Conservation (phyloP, 768 basidiomycete genomes). For the Gloeophyllum trabeum region DNA sequence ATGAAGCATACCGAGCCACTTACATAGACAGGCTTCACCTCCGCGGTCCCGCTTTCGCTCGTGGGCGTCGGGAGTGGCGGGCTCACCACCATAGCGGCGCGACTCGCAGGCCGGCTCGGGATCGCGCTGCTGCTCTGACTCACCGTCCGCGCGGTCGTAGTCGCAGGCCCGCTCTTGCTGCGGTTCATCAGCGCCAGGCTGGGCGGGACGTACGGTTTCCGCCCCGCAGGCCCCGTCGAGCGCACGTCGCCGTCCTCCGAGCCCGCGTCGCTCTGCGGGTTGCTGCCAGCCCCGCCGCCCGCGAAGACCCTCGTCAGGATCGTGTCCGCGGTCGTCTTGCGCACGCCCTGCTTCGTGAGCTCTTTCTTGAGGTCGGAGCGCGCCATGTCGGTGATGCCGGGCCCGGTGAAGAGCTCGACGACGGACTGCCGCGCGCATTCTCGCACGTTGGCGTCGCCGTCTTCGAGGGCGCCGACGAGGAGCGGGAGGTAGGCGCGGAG, state of each 20-base stretch:
- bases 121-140: constrained; percentile 42
- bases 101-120: constrained; percentile 46
- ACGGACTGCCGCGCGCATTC: constrained; percentile 74
- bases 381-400: constrained; percentile 74
- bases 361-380: constrained; percentile 91
- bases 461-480: constrained; percentile 82
- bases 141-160: constrained; percentile 28
- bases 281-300: constrained; percentile 26
- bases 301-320: constrained; percentile 59
- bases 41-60: constrained; percentile 14
- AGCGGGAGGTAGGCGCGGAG: constrained; percentile 69
- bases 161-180: constrained; percentile 25
- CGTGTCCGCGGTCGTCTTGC: constrained; percentile 78
- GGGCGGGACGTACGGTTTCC: constrained; percentile 65
- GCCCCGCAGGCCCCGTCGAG: constrained; percentile 14
- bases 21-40: constrained; percentile 62
- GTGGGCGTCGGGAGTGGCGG: constrained; percentile 26
- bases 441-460: constrained; percentile 83
- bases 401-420: constrained; percentile 77
- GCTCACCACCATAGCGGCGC: constrained; percentile 35
- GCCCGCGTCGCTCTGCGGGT: constrained; percentile 41
- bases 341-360: constrained; percentile 72
- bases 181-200: constrained; percentile 52
- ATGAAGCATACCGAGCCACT: constrained; percentile 15
- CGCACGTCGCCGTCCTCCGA: constrained; percentile 44